Percentiles rank a stretch among this genome's conserved stretches.
Conservation (phyloP, 768 basidiomycete genomes). For the Suillus weaverae region DNA sequence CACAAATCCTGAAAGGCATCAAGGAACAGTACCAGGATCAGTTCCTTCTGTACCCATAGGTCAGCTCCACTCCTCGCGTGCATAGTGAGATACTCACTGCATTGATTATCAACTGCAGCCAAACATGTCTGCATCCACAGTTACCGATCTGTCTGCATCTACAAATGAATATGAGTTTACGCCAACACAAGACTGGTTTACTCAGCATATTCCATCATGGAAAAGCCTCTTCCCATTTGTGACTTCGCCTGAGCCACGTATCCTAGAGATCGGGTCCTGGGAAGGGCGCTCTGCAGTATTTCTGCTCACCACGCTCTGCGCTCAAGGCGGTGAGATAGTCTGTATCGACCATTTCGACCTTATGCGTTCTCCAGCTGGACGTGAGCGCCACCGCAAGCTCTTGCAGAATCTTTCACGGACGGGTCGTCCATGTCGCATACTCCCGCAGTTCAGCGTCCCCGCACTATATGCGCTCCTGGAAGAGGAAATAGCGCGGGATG, state of each 20-base stretch:
- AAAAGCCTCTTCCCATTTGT: conserved; percentile 40
- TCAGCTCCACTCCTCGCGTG: neutral
- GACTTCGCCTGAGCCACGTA: conserved; percentile 40
- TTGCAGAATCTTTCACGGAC: conserved; percentile 48
- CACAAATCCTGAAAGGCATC: neutral
- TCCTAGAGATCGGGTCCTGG: conserved; percentile 61
- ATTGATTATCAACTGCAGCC: neutral
- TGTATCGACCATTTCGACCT: conserved; percentile 65
- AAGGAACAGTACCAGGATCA: neutral
- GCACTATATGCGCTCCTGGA: conserved; percentile 46
- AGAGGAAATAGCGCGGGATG: conserved; percentile 40
- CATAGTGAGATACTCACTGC: neutral
- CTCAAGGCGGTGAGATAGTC: conserved; percentile 43
- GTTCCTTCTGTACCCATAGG: neutral
- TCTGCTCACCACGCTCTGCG: conserved; percentile 49
- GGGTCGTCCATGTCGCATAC: conserved; percentile 44
- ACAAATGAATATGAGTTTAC: conserved; percentile 42
- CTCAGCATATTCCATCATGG: conserved; percentile 45
- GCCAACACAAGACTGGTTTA: conserved; percentile 58
- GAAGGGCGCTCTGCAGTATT: conserved; percentile 64
- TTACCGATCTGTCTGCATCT: conserved; percentile 5
- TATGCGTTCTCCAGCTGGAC: conserved; percentile 46
- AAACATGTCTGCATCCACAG: neutral
- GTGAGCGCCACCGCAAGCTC: conserved; percentile 43
- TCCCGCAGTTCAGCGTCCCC: conserved; percentile 54